phyloP scores from a whole-genome alignment of 495 filamentous ascomycete species.

The Trichocladium uniseriatum region DNA sequence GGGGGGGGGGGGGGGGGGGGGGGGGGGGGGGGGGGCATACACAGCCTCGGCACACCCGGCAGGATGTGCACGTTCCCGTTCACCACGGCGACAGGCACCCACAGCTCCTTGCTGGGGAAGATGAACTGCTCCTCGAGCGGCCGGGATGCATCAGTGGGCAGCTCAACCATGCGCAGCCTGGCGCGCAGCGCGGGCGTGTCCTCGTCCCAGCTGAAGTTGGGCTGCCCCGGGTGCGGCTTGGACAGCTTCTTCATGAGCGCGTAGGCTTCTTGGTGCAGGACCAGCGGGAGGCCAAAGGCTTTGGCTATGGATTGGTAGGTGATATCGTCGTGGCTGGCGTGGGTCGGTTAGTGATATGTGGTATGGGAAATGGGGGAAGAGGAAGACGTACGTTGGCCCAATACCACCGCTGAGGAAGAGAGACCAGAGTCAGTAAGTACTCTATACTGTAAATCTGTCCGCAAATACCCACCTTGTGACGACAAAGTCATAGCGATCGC shows the following conservation, averaged over 20 bases:
- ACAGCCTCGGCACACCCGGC: slow-evolving; percentile 80
- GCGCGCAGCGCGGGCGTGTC: slow-evolving; percentile 70
- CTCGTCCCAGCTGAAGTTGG: slow-evolving; percentile 75
- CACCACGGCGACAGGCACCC: slow-evolving; percentile 81
- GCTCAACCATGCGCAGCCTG: slow-evolving; percentile 77
- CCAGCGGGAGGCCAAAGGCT: slow-evolving; percentile 68
- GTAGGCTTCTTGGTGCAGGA: slow-evolving; percentile 65
- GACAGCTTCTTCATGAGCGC: slow-evolving; percentile 75
- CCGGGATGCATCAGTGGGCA: slow-evolving; percentile 61
- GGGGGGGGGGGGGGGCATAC: too few relatives aligned
- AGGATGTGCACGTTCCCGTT: slow-evolving; percentile 92
- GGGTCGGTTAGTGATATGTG: neutral
- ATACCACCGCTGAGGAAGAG: slow-evolving; percentile 69
- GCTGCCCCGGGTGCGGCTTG: slow-evolving; percentile 58
- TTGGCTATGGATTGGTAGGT: slow-evolving; percentile 91
- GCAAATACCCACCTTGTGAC: slow-evolving; percentile 52
- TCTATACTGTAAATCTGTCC: neutral
- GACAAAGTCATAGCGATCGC: slow-evolving; percentile 79
- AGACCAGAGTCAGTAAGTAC: slow-evolving; percentile 1
- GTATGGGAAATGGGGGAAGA: neutral
- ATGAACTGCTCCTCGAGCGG: slow-evolving; percentile 56
- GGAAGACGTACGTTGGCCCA: slow-evolving; percentile 64
- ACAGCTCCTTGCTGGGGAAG: slow-evolving; percentile 71
- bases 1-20: too few relatives aligned
- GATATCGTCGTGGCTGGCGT: slow-evolving; percentile 81